Conservation (phyloP, 495 filamentous ascomycete genomes). For the Pyronema domesticum region DNA sequence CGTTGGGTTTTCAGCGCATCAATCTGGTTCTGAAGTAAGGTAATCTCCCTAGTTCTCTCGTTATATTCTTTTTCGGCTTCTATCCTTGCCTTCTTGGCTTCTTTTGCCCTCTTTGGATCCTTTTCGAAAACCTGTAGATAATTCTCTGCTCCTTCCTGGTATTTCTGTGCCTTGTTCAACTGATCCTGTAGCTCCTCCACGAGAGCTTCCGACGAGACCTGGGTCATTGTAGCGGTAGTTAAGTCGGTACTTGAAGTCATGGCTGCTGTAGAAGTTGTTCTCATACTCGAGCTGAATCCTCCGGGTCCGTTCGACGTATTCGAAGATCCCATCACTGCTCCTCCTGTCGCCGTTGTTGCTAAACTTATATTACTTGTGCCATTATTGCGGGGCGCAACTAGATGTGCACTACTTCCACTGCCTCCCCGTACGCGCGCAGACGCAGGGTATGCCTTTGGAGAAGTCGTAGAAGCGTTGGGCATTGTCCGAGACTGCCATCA, state of each 20-base stretch:
- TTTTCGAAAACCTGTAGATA: conserved; percentile 62
- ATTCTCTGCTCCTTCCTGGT: conserved; percentile 93
- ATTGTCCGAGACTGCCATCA: conserved; percentile 21
- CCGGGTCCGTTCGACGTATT: conserved; percentile 46
- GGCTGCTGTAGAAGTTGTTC: conserved; percentile 50
- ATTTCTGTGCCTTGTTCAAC: conserved; percentile 88
- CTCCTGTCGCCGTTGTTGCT: conserved; percentile 3
- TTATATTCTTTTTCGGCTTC: conserved; percentile 80
- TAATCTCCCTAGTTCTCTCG: conserved; percentile 77
- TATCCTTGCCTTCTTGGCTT: conserved; percentile 75
- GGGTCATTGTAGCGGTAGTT: conserved; percentile 40
- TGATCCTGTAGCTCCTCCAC: conserved; percentile 59
- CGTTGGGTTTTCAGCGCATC: conserved; percentile 45
- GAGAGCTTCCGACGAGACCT: conserved; percentile 45
- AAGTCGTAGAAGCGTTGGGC: conserved; percentile 24
- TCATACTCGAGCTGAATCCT: conserved; percentile 82
- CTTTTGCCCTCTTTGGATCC: conserved; percentile 85
- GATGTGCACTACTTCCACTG: conserved; percentile 11
- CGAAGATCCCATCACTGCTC: not conserved
- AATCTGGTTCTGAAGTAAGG: conserved; percentile 60
- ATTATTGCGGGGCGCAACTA: conserved; percentile 14
- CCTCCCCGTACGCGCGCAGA: conserved; percentile 15
- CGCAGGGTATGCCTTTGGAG: conserved; percentile 12
- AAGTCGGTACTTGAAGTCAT: conserved; percentile 45
- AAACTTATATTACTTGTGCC: conserved; percentile 16